Base-by-base conservation (phyloP, 495 filamentous ascomycete genomes). In the Cairneyella variabilis region DNA sequence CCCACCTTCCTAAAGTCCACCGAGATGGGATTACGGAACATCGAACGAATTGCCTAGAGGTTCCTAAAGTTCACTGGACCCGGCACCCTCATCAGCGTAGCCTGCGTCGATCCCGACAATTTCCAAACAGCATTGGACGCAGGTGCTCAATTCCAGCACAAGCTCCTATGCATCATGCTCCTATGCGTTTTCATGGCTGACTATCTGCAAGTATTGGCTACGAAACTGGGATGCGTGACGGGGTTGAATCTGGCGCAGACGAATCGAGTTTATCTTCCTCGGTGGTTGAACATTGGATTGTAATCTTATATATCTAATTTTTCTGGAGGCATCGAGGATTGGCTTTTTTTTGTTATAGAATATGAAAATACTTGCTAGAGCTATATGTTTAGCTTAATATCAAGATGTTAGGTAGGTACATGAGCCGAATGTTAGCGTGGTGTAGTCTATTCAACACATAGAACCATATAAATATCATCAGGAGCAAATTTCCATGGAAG, bases 161-260 rank as follows among this genome's bases (percentile, higher is more conserved):
- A 77, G 17, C 72, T 91, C 9, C 77, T 93, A 12, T 91, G 91
- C 67, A 82, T 91, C 46, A 78, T 91, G 40, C 75, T 93, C 14
- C 65, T 91, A 60, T 88, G 86, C 50, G 91, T 91, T 58, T 61
- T 91, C 40, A 89, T 93, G 62, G 89, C 89, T 41, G 86, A 91
- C 39, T 81, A 89, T 58, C 70, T 93, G 32, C 89, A 58, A 36
- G 22, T 12, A 20, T 20, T 41, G 3, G n/a, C 16, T 5, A 41
- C 17, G 3, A 41, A 41, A 12, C 38, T 41, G 12, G 38, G 41
- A 12, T 27, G 20, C 26, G 85, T 93, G 51, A 93, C 87, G 1
- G 89, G 89, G 18, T 68, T 90, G 54, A 87, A 91, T 62, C 74
- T 93, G 41, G 84, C 89, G 1, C 80, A 90, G 67, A 86, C 86